A percentile compares a stretch with the other conserved stretches of the same genome.
phyloP scores from a whole-genome alignment of 1,284 basidiomycete species.

The Polyporus tsugae region DNA sequence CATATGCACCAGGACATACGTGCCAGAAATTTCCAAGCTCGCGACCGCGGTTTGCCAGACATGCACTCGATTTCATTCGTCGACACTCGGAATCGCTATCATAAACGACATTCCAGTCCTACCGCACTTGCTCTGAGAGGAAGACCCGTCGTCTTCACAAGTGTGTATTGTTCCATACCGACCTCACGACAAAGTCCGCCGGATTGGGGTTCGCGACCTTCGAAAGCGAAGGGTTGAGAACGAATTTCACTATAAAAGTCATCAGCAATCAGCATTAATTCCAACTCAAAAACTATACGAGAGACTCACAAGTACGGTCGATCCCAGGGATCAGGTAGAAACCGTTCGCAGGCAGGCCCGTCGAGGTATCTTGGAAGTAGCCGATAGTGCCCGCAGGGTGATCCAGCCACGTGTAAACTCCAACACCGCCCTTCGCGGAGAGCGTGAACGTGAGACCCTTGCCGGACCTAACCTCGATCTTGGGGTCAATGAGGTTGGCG shows the following conservation, averaged over 20 bases:
- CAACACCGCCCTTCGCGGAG: constrained; percentile 61
- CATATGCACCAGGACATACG: no score
- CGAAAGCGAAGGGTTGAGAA: constrained; percentile 50
- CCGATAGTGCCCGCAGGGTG: constrained; percentile 63
- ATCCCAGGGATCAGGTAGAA: constrained; percentile 62
- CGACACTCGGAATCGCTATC: no score
- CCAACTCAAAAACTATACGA: neutral
- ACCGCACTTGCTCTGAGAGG: neutral
- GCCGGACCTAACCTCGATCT: constrained; percentile 48
- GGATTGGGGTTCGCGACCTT: constrained; percentile 47
- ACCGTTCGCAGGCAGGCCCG: constrained; percentile 54
- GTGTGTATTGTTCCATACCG: constrained; percentile 68
- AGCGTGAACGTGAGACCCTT: constrained; percentile 56
- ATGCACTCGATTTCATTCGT: no score
- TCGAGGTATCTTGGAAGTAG: constrained; percentile 55
- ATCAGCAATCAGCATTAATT: neutral
- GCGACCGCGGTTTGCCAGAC: no score
- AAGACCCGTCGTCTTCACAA: constrained; percentile 16
- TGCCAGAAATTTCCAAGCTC: no score
- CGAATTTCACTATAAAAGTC: constrained; percentile 51
- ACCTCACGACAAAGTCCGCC: constrained; percentile 59
- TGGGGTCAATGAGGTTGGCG: constrained; percentile 55
- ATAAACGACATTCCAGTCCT: neutral
- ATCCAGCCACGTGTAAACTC: constrained; percentile 66
- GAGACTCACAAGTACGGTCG: constrained; percentile 53